These are phyloP conservation scores for Boletus sensibilis DNA, from an alignment of 768 basidiomycete genomes.

Conservation along the genomic window DNA sequence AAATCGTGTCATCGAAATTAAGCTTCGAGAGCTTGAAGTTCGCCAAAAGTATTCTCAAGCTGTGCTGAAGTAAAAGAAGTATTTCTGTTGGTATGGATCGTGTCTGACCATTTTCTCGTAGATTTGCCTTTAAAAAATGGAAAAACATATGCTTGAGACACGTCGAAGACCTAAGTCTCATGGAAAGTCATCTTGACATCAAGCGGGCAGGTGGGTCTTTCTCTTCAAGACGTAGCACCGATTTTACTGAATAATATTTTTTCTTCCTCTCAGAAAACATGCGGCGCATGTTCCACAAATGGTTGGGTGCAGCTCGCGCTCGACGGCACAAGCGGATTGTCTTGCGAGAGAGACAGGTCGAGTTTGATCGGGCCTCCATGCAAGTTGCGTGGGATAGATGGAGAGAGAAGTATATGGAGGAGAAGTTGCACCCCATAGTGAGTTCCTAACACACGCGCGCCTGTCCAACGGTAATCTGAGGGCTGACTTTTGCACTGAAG, in stretches of 20 bases:
- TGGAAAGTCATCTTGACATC: conserved; percentile 80
- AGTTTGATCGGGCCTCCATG: conserved; percentile 52
- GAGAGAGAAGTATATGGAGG: conserved; percentile 69
- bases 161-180: conserved; percentile 69
- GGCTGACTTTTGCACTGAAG: conserved; percentile 22
- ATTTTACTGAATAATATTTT: conserved; percentile 6
- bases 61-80: conserved; percentile 36
- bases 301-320: conserved; percentile 61
- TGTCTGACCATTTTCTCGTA: conserved; percentile 30
- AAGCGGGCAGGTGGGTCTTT: conserved; percentile 66
- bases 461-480: not conserved
- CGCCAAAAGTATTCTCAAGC: conserved; percentile 44
- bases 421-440: conserved; percentile 64
- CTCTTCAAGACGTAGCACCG: not conserved
- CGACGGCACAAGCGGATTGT: conserved; percentile 59
- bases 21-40: conserved; percentile 68
- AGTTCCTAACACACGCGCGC: conserved; percentile 17
- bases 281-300: conserved; percentile 66
- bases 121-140: conserved; percentile 68
- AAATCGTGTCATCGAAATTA: conserved; percentile 68
- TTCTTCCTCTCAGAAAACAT: conserved; percentile 50
- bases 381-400: conserved; percentile 74
- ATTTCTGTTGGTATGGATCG: conserved; percentile 10
- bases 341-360: conserved; percentile 60
- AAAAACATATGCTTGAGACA: conserved; percentile 58